These are phyloP conservation scores for Fragaria vesca DNA, from an alignment of 306 rosid genomes.

Conservation along the genomic window DNA sequence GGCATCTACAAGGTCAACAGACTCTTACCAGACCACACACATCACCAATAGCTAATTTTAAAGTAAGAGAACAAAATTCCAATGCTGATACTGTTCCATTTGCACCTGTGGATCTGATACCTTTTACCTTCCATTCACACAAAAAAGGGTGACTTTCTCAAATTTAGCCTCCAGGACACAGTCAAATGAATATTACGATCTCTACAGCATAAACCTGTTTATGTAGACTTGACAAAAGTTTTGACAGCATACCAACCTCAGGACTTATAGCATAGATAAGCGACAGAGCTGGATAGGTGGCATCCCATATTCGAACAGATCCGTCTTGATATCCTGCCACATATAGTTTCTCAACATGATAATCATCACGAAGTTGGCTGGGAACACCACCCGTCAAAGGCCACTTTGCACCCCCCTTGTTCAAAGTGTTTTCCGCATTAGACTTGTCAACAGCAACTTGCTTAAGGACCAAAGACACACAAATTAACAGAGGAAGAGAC, in stretches of 20 bases:
- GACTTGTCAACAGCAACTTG: slow-evolving; percentile 47
- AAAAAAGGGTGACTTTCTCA: slow-evolving; percentile 14
- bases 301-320: slow-evolving; percentile 83
- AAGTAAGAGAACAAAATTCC: slow-evolving; percentile 60
- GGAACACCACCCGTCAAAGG: slow-evolving; percentile 86
- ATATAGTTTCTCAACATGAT: slow-evolving; percentile 56
- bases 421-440: slow-evolving; percentile 34
- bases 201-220: slow-evolving; percentile 11
- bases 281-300: slow-evolving; percentile 62
- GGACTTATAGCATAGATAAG: slow-evolving; percentile 49
- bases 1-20: slow-evolving; percentile 13
- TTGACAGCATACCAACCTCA: slow-evolving; percentile 49
- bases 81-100: slow-evolving; percentile 63
- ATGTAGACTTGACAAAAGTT: slow-evolving; percentile 11
- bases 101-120: slow-evolving; percentile 34
- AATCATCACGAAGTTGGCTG: slow-evolving; percentile 37
- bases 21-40: slow-evolving; percentile 67
- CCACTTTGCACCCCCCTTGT: slow-evolving; percentile 43
- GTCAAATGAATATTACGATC: slow-evolving; percentile 12
- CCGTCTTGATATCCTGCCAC: slow-evolving; percentile 89
- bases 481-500: slow-evolving; percentile 10
- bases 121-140: slow-evolving; percentile 53
- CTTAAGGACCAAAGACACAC: slow-evolving; percentile 34
- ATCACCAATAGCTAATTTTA: slow-evolving; percentile 61
- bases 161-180: slow-evolving; percentile 19